Conservation (phyloP, 768 basidiomycete genomes). For the Galerina marginata region DNA sequence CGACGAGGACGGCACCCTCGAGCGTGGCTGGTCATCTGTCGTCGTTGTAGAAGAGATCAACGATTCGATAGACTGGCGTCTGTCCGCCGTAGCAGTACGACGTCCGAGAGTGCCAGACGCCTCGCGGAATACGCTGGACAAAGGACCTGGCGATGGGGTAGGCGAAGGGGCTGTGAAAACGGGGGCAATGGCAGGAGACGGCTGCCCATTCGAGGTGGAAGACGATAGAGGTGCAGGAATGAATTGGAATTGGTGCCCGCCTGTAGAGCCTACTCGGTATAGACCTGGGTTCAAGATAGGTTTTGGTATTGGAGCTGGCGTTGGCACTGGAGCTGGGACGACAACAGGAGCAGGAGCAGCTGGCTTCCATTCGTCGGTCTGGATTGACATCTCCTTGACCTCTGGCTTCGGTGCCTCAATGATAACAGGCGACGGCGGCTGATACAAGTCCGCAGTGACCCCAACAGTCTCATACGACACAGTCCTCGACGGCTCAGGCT, state of each 20-base stretch:
- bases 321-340: conserved; percentile 23
- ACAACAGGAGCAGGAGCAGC: conserved; percentile 36
- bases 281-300: conserved; percentile 31
- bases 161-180: conserved; percentile 43
- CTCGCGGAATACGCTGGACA: conserved; percentile 53
- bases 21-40: conserved; percentile 49
- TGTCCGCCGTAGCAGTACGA: conserved; percentile 61
- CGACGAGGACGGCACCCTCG: conserved; percentile 63
- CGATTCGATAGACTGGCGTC: conserved; percentile 77
- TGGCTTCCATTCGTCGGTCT: conserved; percentile 78
- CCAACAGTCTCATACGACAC: conserved; percentile 61
- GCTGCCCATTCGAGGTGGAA: conserved; percentile 26
- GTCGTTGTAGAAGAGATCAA: conserved; percentile 58
- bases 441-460: conserved; percentile 43
- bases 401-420: conserved; percentile 60
- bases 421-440: conserved; percentile 42
- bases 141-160: conserved; percentile 35
- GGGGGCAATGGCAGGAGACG: conserved; percentile 29
- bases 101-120: conserved; percentile 54
- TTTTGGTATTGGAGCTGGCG: conserved; percentile 15
- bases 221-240: conserved; percentile 52
- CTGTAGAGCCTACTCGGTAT: conserved; percentile 59
- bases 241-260: conserved; percentile 66
- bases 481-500: conserved; percentile 2
- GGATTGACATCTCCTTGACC: conserved; percentile 74